Evolutionary conservation across 176 grass and related monocot genomes (phyloP).

Genomic region (Carex scoparia): DNA sequence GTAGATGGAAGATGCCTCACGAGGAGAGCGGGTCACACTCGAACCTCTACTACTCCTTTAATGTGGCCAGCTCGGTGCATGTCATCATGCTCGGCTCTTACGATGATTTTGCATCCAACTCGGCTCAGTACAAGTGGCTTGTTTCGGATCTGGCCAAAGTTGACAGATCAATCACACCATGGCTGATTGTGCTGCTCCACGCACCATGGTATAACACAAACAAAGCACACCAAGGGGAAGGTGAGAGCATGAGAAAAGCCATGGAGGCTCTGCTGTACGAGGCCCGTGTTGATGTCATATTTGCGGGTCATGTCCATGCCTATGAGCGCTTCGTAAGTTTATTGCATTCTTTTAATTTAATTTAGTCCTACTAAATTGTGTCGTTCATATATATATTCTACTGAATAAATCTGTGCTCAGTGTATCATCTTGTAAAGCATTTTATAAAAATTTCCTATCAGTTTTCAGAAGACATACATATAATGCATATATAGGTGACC

Average conservation of each 20-base stretch:
- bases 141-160: conserved; percentile 40
- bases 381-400: too few species aligned
- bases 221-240: conserved; percentile 61
- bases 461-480: too few species aligned
- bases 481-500: too few species aligned
- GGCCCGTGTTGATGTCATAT: conserved; percentile 53
- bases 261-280: conserved; percentile 52
- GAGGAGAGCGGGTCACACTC: conserved; percentile 47
- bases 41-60: conserved; percentile 83
- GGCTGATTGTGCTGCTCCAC: conserved; percentile 55
- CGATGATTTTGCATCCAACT: conserved; percentile 23
- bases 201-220: conserved; percentile 86
- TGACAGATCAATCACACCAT: conserved; percentile 43
- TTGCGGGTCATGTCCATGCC: conserved; percentile 70
- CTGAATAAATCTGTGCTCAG: background rate
- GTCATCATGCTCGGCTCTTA: conserved; percentile 72
- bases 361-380: background rate
- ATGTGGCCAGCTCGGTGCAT: conserved; percentile 46
- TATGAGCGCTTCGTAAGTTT: conserved; percentile 73
- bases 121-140: conserved; percentile 62
- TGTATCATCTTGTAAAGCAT: background rate
- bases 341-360: background rate
- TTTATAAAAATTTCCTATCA: too few species aligned
- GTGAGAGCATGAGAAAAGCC: conserved; percentile 52
- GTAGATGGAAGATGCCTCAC: conserved; percentile 62